Base-by-base conservation (phyloP, 2,329 filamentous ascomycete genomes). In the Diaporthe velutina region DNA sequence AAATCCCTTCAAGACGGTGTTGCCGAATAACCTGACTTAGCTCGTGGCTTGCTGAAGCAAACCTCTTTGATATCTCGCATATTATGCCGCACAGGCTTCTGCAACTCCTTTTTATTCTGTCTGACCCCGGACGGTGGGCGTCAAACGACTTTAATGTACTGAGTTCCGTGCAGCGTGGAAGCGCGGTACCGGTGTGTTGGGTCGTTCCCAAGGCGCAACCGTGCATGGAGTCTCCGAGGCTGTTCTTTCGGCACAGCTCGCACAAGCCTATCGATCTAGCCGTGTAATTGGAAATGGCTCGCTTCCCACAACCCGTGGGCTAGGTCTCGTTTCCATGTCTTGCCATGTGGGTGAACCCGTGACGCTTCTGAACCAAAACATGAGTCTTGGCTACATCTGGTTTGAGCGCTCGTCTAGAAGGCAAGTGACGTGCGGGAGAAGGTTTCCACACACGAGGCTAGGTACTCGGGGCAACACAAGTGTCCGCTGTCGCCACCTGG, bases 11-110 rank as follows among this genome's bases (percentile, higher is more conserved):
- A 25, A 33, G 10, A 30, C 30, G 52, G 55, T 22, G 45, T 9
- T 71, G 45, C 45, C 50, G 52, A 61, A 64, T 42, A 45, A 28
- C 42, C 17, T 42, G 70, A 57, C 52, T 55, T 38, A 13, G 58
- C 22, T 40, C 19, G 38, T 61, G 33, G 19, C 15, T 45, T 52
- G n/a, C 19, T 54, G 28, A 54, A 48, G 54, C 72, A 74, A 70
- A 61, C 64, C 25, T 10, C 72, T 70, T 74, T 70, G 45, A 61
- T 13, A 4, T 25, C 40, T 60, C 35, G 42, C 40, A 73, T 13
- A 40, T 19, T 10, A 13, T 15, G 55, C 19, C 33, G 10, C 33
- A 15, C 33, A 52, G 48, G 48, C 64, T 40, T 28, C 45, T 30
- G 33, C 13, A 60, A 7, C 48, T 48, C n/a, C 13, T 40, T 33